These are phyloP conservation scores for Leptodermis oblonga DNA, from an alignment of 257 asterid genomes.

Conservation along the genomic window DNA sequence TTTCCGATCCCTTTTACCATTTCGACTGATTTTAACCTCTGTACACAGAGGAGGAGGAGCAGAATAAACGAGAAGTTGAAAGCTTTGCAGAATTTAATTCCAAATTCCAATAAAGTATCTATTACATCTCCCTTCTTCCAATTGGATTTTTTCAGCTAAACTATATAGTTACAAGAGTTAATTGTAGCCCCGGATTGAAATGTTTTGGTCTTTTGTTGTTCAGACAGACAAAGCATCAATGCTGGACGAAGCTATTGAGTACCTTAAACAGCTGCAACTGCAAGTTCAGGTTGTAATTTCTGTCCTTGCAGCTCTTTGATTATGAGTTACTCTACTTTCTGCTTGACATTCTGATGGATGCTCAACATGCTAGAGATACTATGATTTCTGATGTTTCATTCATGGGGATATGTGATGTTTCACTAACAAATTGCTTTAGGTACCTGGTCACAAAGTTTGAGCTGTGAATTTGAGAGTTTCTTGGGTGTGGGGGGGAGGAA, in stretches of 20 bases:
- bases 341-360: not conserved
- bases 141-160: not conserved
- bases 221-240: constrained; percentile 98
- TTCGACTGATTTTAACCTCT: constrained; percentile 17
- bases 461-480: not conserved
- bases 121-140: not conserved
- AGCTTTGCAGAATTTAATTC: constrained; percentile 87
- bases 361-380: not conserved
- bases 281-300: constrained; percentile 81
- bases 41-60: constrained; percentile 88
- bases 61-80: constrained; percentile 90
- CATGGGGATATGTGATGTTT: not conserved
- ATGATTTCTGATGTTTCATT: not conserved
- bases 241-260: constrained; percentile 97
- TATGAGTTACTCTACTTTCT: not conserved
- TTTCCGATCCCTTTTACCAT: constrained; percentile 4
- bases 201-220: constrained; percentile 22
- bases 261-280: constrained; percentile 92
- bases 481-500: not conserved
- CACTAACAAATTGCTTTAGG: not conserved
- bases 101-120: constrained; percentile 79
- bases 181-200: not conserved
- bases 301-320: not conserved
- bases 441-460: not conserved
- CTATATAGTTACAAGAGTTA: not conserved